Percentiles rank a stretch among this genome's conserved stretches.
These are phyloP conservation scores for Exophiala viscosa DNA, from an alignment of 2,329 filamentous ascomycete species.

Conservation along the genomic window DNA sequence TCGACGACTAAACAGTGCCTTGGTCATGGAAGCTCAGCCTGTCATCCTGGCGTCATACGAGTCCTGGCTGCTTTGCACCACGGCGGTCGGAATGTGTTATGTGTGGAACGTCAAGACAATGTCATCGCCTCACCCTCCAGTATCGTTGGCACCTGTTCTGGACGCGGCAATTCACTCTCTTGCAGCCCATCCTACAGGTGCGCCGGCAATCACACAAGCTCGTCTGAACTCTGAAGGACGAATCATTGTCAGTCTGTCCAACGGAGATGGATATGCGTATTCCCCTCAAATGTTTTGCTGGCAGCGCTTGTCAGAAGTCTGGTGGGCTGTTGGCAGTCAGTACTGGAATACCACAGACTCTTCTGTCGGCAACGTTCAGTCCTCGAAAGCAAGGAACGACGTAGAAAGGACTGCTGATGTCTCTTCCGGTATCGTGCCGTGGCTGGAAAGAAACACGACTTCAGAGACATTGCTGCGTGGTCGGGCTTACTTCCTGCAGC, in stretches of 20 bases:
- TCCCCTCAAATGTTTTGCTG: constrained; percentile 80
- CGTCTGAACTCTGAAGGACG: constrained; percentile 84
- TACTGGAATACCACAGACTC: constrained; percentile 99
- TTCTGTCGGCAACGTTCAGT: constrained; percentile 70
- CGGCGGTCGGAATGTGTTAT: constrained; percentile 80
- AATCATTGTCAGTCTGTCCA: constrained; percentile 84
- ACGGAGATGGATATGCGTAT: constrained; percentile 92
- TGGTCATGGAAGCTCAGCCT: constrained; percentile 86
- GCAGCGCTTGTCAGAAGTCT: constrained; percentile 93
- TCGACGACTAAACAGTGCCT: constrained; percentile 74
- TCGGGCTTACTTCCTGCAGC: constrained; percentile 83
- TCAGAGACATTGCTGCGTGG: constrained; percentile 88
- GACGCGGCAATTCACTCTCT: constrained; percentile 80
- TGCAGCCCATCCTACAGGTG: constrained; percentile 71
- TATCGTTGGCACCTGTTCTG: constrained; percentile 82
- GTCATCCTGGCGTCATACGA: constrained; percentile 89
- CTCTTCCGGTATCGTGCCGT: constrained; percentile 88
- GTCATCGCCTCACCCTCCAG: constrained; percentile 79
- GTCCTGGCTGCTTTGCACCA: constrained; percentile 85
- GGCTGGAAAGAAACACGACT: constrained; percentile 90
- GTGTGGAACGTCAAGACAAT: constrained; percentile 89
- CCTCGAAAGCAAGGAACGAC: constrained; percentile 59
- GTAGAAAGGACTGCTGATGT: constrained; percentile 56
- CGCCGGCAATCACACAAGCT: constrained; percentile 83
- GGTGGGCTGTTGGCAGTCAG: constrained; percentile 97